Base-by-base conservation (phyloP, 495 filamentous ascomycete species). In the Aspergillus ostianus region DNA sequence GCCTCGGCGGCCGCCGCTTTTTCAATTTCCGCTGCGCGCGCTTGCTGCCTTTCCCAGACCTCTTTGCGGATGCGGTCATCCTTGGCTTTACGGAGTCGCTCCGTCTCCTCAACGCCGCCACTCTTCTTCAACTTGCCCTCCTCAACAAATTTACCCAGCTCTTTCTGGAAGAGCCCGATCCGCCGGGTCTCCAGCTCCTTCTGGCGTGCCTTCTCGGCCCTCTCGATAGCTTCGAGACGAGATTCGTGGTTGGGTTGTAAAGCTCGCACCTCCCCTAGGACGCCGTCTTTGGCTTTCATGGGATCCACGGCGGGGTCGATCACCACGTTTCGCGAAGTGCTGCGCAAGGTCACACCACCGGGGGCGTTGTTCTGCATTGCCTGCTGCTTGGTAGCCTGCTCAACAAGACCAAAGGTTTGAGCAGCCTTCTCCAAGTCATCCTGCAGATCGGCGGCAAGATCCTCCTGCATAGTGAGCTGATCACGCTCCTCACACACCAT, bases 351-450 rank as follows among this genome's bases (percentile, higher is more conserved):
- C 15, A 77, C 78, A 12, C 64, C 66, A 3, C 74, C 72, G 17
- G 65, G 67, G 29, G 72, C 64, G 48, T 41, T 41, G 36, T 84
- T 82, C 63, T 91, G 85, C 66, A 93, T 86, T 67, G 93, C 88
- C 72, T 98, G 94, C 73, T 98, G 91, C 73, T 94, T 94, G 7
- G 93, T 96, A 6, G 94, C 94, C 74, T 98, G 88, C 72, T 98
- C 95, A 9, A 99, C 93, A 4, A 99, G 82, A 20, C 88, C 87
- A 71, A 99, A 97, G 0, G 93, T 98, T 71, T 93, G 87, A 2
- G 86, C 84, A 17, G 92, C 92, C 71, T 97, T 96, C 69, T 97
- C 94, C 32, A 99, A 78, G 75, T 99, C 94, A 61, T 97, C 92
- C 61, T 95, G 85, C 50, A 99, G 74, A 76, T 99, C 94, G 10